Evolutionary conservation across 257 asterid species (phyloP).

Genomic region (Penstemon barbatus): DNA sequence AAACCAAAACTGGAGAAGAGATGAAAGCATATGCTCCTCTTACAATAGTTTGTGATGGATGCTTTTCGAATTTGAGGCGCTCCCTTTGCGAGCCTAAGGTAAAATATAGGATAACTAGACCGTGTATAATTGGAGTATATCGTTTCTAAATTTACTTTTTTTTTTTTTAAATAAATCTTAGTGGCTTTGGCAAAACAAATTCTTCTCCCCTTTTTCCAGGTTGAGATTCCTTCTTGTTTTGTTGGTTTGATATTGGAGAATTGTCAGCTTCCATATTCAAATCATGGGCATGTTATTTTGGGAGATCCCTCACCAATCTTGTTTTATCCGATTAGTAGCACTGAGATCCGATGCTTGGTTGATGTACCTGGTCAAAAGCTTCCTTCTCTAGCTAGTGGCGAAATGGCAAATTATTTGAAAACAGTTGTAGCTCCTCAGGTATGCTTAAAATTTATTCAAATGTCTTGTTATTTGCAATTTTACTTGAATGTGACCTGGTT

Average conservation of each 20-base stretch:
- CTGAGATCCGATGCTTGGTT: constrained; percentile 53
- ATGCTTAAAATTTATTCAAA: background rate
- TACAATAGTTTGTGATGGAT: constrained; percentile 57
- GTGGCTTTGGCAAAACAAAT: background rate
- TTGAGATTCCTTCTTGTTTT: constrained; percentile 52
- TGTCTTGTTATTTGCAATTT: too few species aligned
- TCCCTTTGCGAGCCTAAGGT: constrained; percentile 55
- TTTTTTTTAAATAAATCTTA: background rate
- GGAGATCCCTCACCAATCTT: constrained; percentile 57
- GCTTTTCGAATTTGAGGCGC: constrained; percentile 59
- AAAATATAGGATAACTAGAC: background rate
- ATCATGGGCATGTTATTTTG: constrained; percentile 55
- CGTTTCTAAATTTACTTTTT: background rate
- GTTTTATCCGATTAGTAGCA: constrained; percentile 53
- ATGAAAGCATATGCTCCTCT: constrained; percentile 47
- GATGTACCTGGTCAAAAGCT: constrained; percentile 59
- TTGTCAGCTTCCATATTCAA: constrained; percentile 48
- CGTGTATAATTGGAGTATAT: background rate
- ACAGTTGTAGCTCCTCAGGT: constrained; percentile 57
- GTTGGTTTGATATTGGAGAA: constrained; percentile 52
- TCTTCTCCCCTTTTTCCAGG: constrained; percentile 29
- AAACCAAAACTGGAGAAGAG: constrained; percentile 40
- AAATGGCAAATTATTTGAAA: constrained; percentile 53
- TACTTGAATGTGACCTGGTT: too few species aligned
- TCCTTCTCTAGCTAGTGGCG: constrained; percentile 56